Evolutionary conservation across 2,329 filamentous ascomycete genomes (phyloP).

Genomic region (Aaosphaeria pasadenensis): DNA sequence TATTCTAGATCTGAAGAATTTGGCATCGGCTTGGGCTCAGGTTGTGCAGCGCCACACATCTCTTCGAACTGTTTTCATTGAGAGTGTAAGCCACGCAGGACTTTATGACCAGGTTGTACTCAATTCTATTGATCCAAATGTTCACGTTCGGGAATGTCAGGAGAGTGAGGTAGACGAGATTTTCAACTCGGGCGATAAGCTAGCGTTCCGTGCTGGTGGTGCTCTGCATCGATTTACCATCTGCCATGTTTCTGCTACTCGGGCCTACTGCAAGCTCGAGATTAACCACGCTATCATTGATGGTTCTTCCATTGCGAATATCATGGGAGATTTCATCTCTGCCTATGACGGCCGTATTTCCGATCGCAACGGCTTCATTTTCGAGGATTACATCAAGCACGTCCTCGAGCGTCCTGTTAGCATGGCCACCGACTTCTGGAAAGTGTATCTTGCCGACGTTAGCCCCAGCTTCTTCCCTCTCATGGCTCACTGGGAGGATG

Average conservation of each 20-base stretch:
- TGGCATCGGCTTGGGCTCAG: constrained; percentile 8
- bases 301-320: constrained; percentile 42
- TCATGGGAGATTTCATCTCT: constrained; percentile 11
- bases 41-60: constrained; percentile 15
- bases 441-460: constrained; percentile 8
- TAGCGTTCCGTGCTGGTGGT: constrained; percentile 4
- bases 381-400: constrained; percentile 13
- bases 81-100: constrained; percentile 8
- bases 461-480: constrained; percentile 16
- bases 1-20: constrained; percentile 5
- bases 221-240: constrained; percentile 35
- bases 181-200: constrained; percentile 2
- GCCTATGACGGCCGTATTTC: constrained; percentile 12
- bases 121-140: constrained; percentile 3
- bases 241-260: constrained; percentile 32
- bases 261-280: constrained; percentile 43
- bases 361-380: constrained; percentile 8
- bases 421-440: constrained; percentile 11
- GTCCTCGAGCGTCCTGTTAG: constrained; percentile 6
- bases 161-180: constrained; percentile 4
- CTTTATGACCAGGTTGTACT: constrained; percentile 9
- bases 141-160: constrained; percentile 4
- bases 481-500: constrained; percentile 9
- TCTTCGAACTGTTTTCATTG: constrained; percentile 16
- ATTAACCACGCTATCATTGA: constrained; percentile 52